phyloP scores from a whole-genome alignment of 163 green algal genomes.

The Chlamydomonas reinhardtii region DNA sequence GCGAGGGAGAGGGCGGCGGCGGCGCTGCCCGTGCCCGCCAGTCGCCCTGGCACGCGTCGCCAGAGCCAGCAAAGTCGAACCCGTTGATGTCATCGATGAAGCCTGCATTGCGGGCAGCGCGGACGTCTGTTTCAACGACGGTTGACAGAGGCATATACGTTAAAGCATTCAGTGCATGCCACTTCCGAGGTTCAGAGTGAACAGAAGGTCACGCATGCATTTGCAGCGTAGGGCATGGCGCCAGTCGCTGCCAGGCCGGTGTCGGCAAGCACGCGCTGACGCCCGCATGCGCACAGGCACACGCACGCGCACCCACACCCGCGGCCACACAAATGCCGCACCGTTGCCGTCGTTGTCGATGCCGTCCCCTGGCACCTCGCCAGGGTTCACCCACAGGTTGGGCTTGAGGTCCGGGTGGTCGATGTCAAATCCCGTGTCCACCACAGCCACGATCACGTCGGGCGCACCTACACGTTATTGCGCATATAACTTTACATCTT shows the following conservation, averaged over 20 bases:
- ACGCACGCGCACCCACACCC: too few relatives aligned
- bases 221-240: too few relatives aligned
- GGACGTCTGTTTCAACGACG: too few relatives aligned
- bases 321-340: too few relatives aligned
- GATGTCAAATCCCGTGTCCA: slow-evolving; percentile 45
- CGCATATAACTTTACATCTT: too few relatives aligned
- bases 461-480: not conserved
- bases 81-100: not conserved
- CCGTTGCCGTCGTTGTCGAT: slow-evolving; percentile 70
- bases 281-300: too few relatives aligned
- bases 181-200: too few relatives aligned
- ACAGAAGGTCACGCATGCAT: too few relatives aligned
- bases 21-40: not conserved
- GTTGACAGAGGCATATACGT: too few relatives aligned
- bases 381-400: slow-evolving; percentile 65
- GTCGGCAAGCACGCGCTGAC: too few relatives aligned
- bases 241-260: too few relatives aligned
- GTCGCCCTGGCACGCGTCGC: not conserved
- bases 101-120: not conserved
- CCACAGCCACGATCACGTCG: not conserved
- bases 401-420: slow-evolving; percentile 65
- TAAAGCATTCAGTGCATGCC: too few relatives aligned
- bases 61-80: not conserved
- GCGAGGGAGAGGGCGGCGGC: not conserved
- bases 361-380: slow-evolving; percentile 64